These are phyloP conservation scores for Leonotis leonurus DNA, from an alignment of 257 asterid species.

Conservation along the genomic window DNA sequence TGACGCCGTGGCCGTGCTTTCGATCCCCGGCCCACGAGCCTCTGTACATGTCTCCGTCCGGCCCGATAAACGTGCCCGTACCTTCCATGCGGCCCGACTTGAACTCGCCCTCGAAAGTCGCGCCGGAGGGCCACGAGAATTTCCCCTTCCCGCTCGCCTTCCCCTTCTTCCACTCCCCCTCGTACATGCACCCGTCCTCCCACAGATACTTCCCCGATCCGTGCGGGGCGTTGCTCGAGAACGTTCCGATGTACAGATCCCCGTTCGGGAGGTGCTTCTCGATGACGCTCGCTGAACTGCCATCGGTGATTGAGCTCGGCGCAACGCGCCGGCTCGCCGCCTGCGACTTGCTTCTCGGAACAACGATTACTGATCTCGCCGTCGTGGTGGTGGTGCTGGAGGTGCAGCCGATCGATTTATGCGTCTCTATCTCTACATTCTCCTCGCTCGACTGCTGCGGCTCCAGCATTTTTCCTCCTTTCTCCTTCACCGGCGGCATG, in stretches of 20 bases:
- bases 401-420: constrained; percentile 17
- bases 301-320: constrained; percentile 23
- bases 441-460: constrained; percentile 19
- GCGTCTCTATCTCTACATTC: constrained; percentile 15
- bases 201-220: constrained; percentile 69
- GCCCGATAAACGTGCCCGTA: constrained; percentile 48
- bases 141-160: constrained; percentile 55
- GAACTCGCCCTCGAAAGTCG: constrained; percentile 58
- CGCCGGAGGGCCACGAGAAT: constrained; percentile 64
- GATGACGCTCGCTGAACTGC: neutral
- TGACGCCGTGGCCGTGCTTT: constrained; percentile 52
- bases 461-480: constrained; percentile 25
- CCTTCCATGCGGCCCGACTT: constrained; percentile 72
- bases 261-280: constrained; percentile 53
- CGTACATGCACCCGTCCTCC: constrained; percentile 72
- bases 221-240: constrained; percentile 45
- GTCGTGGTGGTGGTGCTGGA: constrained; percentile 31
- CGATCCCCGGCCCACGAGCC: constrained; percentile 55
- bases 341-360: constrained; percentile 44
- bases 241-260: constrained; percentile 57
- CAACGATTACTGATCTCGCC: constrained; percentile 40
- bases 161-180: constrained; percentile 65
- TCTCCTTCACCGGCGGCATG: neutral
- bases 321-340: constrained; percentile 43
- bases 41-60: constrained; percentile 50